Evolutionary conservation across 1,284 basidiomycete species (phyloP).

Genomic region (Ustilago cynodontis): DNA sequence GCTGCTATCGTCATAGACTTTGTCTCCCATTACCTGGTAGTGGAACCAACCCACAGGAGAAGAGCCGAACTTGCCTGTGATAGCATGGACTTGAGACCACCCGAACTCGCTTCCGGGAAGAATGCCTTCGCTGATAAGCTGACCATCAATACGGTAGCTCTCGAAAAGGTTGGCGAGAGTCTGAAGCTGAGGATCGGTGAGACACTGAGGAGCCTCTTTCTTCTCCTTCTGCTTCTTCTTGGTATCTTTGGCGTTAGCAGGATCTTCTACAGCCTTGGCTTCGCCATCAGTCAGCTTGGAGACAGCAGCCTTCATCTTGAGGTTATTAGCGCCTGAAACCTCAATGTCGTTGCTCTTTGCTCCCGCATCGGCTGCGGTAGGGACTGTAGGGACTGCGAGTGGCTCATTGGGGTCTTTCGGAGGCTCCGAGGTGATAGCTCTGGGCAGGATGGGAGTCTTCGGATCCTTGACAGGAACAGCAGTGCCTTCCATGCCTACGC

Average conservation of each 20-base stretch:
- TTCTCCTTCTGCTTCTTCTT: background rate
- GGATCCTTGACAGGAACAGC: background rate
- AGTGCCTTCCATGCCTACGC: background rate
- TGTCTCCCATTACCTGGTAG: constrained; percentile 47
- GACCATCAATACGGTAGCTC: constrained; percentile 19
- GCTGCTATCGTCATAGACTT: background rate
- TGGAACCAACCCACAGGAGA: constrained; percentile 43
- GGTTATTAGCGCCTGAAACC: background rate
- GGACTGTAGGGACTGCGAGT: background rate
- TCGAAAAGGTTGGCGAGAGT: constrained; percentile 44
- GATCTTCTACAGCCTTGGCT: background rate
- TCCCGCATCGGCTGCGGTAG: background rate
- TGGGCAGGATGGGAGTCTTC: constrained; percentile 12
- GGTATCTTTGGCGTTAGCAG: background rate
- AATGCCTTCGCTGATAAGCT: constrained; percentile 43
- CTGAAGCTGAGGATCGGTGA: constrained; percentile 38
- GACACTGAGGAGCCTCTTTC: constrained; percentile 18
- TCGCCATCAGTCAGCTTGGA: background rate
- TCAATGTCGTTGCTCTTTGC: background rate
- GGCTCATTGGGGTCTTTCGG: background rate
- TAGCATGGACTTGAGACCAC: constrained; percentile 27
- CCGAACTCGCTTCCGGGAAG: constrained; percentile 39
- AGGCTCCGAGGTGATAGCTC: constrained; percentile 2
- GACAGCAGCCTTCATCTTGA: background rate
- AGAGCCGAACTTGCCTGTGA: constrained; percentile 24